Base-by-base conservation (phyloP, 306 rosid species). In the Rosa chinensis region DNA sequence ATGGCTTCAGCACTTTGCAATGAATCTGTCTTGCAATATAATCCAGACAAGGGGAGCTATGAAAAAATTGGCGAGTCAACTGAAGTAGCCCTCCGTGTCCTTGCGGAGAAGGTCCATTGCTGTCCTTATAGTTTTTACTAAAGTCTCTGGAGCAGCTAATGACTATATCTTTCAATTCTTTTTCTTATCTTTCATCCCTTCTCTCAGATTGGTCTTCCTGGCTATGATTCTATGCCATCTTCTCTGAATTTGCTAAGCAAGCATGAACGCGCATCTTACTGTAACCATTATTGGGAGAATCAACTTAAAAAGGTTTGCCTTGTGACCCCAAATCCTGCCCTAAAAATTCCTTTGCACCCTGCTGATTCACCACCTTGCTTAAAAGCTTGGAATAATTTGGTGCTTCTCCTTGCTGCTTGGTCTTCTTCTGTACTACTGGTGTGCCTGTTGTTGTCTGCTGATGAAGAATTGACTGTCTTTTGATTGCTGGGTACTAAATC, bases 31-130 rank as follows among this genome's bases (percentile, higher is more conserved):
- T 85, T 95, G 82, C 99, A 95, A 85, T 95, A 92, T 88, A 92
- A 95, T 85, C 98, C 93, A 72, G 92, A 92, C 77, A 91, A 91
- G 89, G 97, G 97, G 67, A 89, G 79, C 72, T 91, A 91, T 49
- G 98, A 95, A 90, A 95, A 92, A 83, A 95, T 95, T 87, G 99
- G 99, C n/a, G 99, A 95, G 91, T 95, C 99, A 64, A 95, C 99
- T 73, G 99, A 95, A 90, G 99, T 95, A 77, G 99, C 99, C 82
- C 89, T 95, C 66, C 97, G 99, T 44, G 99, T 91, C 79, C 87
- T 95, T 75, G 90, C 90, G 37, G 99, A 95, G 82, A 95, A 95
- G 97, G 99, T 92, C 73, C 45, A 75, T 81, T 69, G 75, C 49
- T 79, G 61, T 79, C 53, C 66, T 77, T 10, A 12, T 43, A 25